Conservation (phyloP, 2,329 filamentous ascomycete genomes). For the Westerdykella aurantiaca region DNA sequence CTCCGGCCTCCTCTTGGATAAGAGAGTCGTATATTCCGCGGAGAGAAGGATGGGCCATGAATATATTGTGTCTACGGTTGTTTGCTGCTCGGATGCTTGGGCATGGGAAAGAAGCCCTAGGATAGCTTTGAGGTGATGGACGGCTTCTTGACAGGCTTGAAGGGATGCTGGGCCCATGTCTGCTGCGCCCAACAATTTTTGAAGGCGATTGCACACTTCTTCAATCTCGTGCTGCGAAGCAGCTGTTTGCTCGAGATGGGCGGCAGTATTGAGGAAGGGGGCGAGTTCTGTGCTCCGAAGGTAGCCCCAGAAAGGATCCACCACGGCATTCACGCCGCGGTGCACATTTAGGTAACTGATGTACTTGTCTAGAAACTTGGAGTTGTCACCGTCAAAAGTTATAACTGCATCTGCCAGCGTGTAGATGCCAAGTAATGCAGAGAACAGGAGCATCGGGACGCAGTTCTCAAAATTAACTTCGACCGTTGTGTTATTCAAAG, state of each 20-base stretch:
- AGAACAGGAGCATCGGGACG: slow-evolving; percentile 12
- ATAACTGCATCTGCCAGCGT: slow-evolving; percentile 13
- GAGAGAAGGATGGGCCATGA: slow-evolving; percentile 16
- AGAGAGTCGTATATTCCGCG: slow-evolving; percentile 11
- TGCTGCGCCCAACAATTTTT: slow-evolving; percentile 7
- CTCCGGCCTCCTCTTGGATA: slow-evolving; percentile 14
- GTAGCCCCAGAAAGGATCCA: slow-evolving; percentile 8
- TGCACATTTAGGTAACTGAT: slow-evolving; percentile 15
- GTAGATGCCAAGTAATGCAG: slow-evolving; percentile 11
- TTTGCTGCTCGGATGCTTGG: background rate
- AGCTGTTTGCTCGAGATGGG: slow-evolving; percentile 2
- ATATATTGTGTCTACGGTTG: slow-evolving; percentile 10
- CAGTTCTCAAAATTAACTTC: slow-evolving; percentile 10
- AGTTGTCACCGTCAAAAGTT: slow-evolving; percentile 4
- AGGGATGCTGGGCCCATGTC: slow-evolving; percentile 5
- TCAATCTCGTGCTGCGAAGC: slow-evolving; percentile 6
- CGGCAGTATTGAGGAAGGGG: slow-evolving; percentile 5
- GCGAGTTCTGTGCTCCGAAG: slow-evolving; percentile 10
- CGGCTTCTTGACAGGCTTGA: slow-evolving; percentile 10
- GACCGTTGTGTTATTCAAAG: slow-evolving; percentile 6
- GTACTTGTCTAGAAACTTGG: slow-evolving; percentile 13
- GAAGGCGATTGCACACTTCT: slow-evolving; percentile 4
- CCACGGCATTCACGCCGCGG: slow-evolving; percentile 12
- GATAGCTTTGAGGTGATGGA: slow-evolving; percentile 5
- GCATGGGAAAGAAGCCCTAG: slow-evolving; percentile 9